Conservation (phyloP, 139 green algal species). For the Parachlorella kessleri region DNA sequence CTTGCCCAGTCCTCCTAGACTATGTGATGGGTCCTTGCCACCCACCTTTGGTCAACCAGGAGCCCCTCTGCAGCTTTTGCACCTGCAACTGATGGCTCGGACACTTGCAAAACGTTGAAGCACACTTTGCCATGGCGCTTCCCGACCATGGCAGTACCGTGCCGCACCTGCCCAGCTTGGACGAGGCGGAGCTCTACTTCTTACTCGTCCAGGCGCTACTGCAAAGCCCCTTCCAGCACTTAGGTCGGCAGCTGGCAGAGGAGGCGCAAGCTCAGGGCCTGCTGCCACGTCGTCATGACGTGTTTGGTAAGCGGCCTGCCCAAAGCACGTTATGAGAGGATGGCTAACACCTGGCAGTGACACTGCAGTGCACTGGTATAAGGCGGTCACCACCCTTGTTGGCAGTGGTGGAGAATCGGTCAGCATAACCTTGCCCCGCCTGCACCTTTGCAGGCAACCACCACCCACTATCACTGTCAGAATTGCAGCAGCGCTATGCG, state of each 20-base stretch:
- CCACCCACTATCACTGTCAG: constrained; percentile 14
- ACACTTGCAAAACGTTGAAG: no score
- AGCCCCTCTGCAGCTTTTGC: no score
- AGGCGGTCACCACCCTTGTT: no score
- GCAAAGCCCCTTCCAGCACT: constrained; percentile 29
- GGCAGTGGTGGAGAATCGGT: no score
- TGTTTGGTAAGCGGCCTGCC: constrained; percentile 36
- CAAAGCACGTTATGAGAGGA: not conserved
- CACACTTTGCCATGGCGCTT: no score
- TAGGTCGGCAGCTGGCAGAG: constrained; percentile 40
- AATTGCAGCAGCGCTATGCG: constrained; percentile 31
- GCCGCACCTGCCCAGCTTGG: no score
- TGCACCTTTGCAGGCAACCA: constrained; percentile 41
- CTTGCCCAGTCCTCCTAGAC: no score
- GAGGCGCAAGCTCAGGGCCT: constrained; percentile 42
- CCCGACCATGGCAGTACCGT: no score
- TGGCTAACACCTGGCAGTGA: not conserved
- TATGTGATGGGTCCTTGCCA: no score
- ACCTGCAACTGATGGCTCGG: no score
- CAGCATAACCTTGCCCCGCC: not conserved
- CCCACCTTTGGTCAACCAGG: no score
- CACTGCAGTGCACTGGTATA: not conserved
- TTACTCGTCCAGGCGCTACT: constrained; percentile 48
- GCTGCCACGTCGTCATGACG: constrained; percentile 56
- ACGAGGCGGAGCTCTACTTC: constrained; percentile 46